Evolutionary conservation across 2,329 filamentous ascomycete genomes (phyloP), one percentile per base, ranked within the genome.

Genomic region (Huntiella bhutanensis): DNA sequence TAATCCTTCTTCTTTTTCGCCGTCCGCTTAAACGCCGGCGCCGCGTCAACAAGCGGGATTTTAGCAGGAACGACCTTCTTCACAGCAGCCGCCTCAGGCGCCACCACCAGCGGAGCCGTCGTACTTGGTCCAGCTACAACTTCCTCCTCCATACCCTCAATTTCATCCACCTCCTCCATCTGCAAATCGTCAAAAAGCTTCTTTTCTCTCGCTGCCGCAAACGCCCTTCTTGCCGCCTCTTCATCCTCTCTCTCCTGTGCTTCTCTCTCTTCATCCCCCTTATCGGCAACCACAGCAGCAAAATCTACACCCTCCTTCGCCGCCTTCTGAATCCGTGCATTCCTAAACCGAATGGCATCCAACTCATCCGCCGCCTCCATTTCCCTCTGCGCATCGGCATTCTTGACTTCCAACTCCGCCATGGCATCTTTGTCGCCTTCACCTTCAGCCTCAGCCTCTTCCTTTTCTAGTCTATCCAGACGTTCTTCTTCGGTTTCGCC

Each of bases 311-410:
- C 76, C 50, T 84, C 77, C 56, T 76, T 75, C 47, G 76, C 74
- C 6, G 79, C 80, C 52, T 82, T 71, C 60, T 93, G 84, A 43
- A 91, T 77, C 52, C 86, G 70, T 5, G 91, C 91, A 63, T 98
- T 98, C 52, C 88, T 68, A 45, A 83, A 88, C 47, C 88, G 71
- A 48, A 98, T 95, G 64, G 95, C 87, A 60, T 98, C 91, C 47
- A 98, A 65, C 5, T 87, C 88, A 65, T 98, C 91, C 2, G 91
- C 91, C 39, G 95, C 84, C 13, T 82, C 84, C 87, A 98, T 98
- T 62, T 98, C 91, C 36, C 81, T 72, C 66, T 91, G 87, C 1
- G 87, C 87, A 60, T 98, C 91, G 16, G 82, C 66, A 47, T 88
- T 94, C 66, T 96, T 96, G 52, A 82, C 80, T 64, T 98, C 91